phyloP scores from a whole-genome alignment of 176 grass and related monocot species.

The Oryza meridionalis region DNA sequence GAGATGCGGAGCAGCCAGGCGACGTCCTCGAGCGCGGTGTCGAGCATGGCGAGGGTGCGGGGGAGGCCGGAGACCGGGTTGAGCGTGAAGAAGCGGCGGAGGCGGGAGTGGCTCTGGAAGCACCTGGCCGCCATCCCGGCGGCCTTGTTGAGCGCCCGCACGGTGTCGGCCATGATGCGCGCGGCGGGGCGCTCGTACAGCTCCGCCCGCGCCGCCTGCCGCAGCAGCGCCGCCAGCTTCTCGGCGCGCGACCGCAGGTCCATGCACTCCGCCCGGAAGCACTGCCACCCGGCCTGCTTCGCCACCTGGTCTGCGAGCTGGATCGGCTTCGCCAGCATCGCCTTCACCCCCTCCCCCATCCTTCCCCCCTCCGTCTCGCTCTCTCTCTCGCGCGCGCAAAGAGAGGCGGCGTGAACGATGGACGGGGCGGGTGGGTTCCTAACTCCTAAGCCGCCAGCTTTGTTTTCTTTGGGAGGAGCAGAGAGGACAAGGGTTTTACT shows the following conservation, averaged over 20 bases:
- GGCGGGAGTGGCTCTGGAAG: slow-evolving; percentile 66
- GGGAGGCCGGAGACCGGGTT: slow-evolving; percentile 64
- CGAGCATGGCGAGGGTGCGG: slow-evolving; percentile 59
- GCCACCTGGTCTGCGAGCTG: slow-evolving; percentile 84
- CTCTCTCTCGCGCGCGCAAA: neutral
- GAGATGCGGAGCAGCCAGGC: slow-evolving; percentile 88
- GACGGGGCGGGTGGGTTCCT: neutral
- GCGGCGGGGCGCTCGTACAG: slow-evolving; percentile 86
- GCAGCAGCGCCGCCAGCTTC: slow-evolving; percentile 71
- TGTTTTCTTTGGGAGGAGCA: slow-evolving; percentile 10
- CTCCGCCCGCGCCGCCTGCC: slow-evolving; percentile 78
- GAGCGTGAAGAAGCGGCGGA: slow-evolving; percentile 77
- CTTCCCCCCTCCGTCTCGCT: neutral
- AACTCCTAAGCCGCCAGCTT: slow-evolving; percentile 33
- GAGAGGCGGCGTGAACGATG: neutral
- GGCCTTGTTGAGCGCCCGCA: slow-evolving; percentile 65
- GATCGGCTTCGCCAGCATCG: slow-evolving; percentile 84
- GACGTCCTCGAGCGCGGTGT: slow-evolving; percentile 84
- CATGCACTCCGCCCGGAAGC: slow-evolving; percentile 63
- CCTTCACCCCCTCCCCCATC: slow-evolving; percentile 78
- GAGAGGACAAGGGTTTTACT: neutral
- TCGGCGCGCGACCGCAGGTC: slow-evolving; percentile 68
- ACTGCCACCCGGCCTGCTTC: slow-evolving; percentile 61
- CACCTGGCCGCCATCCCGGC: slow-evolving; percentile 52
- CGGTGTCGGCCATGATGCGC: slow-evolving; percentile 64